These are phyloP conservation scores for Actinomortierella wolfii DNA, from an alignment of 371 early-diverging fungal genomes.

Conservation along the genomic window DNA sequence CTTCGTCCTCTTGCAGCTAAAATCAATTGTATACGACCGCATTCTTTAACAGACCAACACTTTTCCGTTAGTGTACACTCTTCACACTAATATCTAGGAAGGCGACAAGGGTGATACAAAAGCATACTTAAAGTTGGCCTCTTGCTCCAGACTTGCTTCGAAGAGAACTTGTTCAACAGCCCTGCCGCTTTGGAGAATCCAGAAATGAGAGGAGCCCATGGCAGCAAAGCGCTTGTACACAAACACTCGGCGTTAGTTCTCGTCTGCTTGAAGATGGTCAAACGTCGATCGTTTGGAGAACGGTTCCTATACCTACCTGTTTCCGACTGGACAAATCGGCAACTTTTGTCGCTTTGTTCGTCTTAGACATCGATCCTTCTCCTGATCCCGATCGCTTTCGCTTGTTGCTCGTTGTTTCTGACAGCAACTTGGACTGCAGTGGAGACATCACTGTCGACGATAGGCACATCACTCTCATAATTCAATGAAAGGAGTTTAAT, in stretches of 20 bases:
- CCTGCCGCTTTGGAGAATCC: conserved; percentile 20
- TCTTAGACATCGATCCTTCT: no score
- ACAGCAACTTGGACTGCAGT: no score
- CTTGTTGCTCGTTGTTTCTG: no score
- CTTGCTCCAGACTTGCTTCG: conserved; percentile 4
- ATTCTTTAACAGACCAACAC: conserved; percentile 9
- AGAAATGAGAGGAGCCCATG: conserved; percentile 21
- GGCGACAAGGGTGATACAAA: no score
- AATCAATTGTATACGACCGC: conserved; percentile 29
- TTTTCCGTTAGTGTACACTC: conserved; percentile 1
- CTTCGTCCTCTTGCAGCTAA: conserved; percentile 25
- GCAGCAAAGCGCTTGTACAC: conserved; percentile 12
- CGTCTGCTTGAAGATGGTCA: neutral
- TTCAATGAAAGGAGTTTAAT: no score
- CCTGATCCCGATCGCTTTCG: no score
- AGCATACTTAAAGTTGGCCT: conserved; percentile 22
- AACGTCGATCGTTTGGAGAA: no score
- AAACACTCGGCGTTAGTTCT: neutral
- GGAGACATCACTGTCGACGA: no score
- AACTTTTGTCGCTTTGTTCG: no score
- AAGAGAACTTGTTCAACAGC: conserved; percentile 21
- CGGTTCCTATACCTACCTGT: conserved; percentile 11
- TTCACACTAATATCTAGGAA: conserved; percentile 1
- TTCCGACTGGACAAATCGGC: conserved; percentile 7
- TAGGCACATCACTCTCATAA: no score